Conservation (phyloP, 164 flowering plant genomes). For the Vitis amurensis region DNA sequence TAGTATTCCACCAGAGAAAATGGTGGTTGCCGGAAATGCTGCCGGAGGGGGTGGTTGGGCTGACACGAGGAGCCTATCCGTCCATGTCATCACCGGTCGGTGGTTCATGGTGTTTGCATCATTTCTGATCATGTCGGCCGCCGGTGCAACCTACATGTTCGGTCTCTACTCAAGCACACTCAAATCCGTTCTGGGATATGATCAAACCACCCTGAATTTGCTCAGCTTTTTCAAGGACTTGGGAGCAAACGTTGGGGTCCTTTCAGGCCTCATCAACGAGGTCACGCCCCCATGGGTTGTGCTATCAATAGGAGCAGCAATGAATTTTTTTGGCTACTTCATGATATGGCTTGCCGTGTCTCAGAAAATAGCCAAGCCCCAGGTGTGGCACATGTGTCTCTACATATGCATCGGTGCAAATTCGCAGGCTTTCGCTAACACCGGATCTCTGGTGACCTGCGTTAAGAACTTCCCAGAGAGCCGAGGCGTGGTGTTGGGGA, state of each 20-base stretch:
- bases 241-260: constrained; percentile 40
- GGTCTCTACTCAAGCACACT: constrained; percentile 32
- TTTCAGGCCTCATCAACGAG: constrained; percentile 49
- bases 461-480: constrained; percentile 56
- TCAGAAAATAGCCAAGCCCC: constrained; percentile 23
- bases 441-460: constrained; percentile 46
- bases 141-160: constrained; percentile 48
- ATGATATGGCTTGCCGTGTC: constrained; percentile 53
- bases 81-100: constrained; percentile 23
- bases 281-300: constrained; percentile 50
- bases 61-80: constrained; percentile 8
- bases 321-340: constrained; percentile 52
- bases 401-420: constrained; percentile 51
- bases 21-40: constrained; percentile 1
- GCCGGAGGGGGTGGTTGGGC: neutral
- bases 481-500: constrained; percentile 44
- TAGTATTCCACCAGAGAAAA: neutral
- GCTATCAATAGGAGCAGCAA: constrained; percentile 33
- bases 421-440: constrained; percentile 46
- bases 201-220: constrained; percentile 41
- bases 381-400: constrained; percentile 49
- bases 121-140: constrained; percentile 32
- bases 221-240: constrained; percentile 47
- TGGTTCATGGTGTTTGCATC: constrained; percentile 49
- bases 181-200: constrained; percentile 34